Base-by-base conservation (phyloP, 129 eudicot genomes). In the Centella asiatica region DNA sequence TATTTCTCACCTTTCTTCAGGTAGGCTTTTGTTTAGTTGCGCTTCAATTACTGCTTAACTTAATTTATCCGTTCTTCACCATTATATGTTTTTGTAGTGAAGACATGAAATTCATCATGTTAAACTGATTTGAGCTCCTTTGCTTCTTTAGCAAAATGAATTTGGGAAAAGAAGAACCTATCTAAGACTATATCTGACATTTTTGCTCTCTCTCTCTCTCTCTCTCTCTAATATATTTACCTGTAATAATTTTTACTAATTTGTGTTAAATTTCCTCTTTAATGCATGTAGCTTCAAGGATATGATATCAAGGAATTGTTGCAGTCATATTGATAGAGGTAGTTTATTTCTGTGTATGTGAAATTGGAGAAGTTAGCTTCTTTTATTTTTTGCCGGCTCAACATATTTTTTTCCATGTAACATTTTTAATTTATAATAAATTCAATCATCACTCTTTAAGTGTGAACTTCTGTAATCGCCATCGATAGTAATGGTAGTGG, bases 1-100 rank as follows among this genome's bases (percentile, higher is more conserved):
- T 93, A 76, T 75, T 93, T 75, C 93, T 93, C 7, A 85, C 99
- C 20, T 77, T 93, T 67, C 89, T 87, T 76, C 92, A 84, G 95
- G 99, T 93, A 70, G n/a, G n/a, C 69, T 33, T 61, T 28, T 26
- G 13, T 15, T 60, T 58, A 23, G 39, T 2, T 53, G 8, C 4
- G 17, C 13, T 53, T 26, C 4, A 15, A 8, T 11, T 58, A 14
- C 22, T 10, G 1, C 12, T 8, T 15, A 5, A 58, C n/a, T 58
- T 15, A 4, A 24, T 34, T 10, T 32, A 5, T 11, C 4, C 46
- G 33, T 36, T 58, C 27, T 19, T 56, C 25, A 33, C 2, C 20
- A 57, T 3, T 57, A 15, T 57, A 1, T 57, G 32, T 1, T 34
- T 24, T 34, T 13, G 34, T 19, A 2, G 26, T 6, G 36, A 58